Percentiles rank a stretch among this genome's conserved stretches.
phyloP scores from a whole-genome alignment of 148 eudicot species.

The Rhododendron mucronatum region DNA sequence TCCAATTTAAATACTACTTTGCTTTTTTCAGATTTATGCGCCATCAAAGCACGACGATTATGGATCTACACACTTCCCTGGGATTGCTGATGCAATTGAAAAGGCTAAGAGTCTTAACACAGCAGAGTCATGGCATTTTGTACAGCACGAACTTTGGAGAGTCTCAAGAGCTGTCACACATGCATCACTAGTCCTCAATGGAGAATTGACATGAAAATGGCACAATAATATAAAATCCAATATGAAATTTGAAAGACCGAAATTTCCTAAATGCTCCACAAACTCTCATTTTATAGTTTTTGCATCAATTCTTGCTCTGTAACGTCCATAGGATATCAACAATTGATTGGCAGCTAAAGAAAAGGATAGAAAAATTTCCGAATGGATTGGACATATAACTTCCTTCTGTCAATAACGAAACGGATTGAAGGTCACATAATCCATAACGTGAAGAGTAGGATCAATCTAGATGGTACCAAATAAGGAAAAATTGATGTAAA shows the following conservation, averaged over 20 bases:
- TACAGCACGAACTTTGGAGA: slow-evolving; percentile 55
- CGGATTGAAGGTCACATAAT: background rate
- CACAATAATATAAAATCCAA: background rate
- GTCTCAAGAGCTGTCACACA: slow-evolving; percentile 51
- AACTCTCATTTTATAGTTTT: background rate
- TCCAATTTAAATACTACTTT: background rate
- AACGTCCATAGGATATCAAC: background rate
- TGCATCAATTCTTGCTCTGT: background rate
- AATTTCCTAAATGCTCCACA: background rate
- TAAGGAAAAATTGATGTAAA: background rate
- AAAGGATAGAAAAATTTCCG: background rate
- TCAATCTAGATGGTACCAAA: background rate
- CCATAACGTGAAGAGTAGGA: background rate
- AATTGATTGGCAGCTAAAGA: background rate
- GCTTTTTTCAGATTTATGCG: slow-evolving; percentile 42
- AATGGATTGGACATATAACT: background rate
- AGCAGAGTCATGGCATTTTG: slow-evolving; percentile 36
- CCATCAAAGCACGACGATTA: slow-evolving; percentile 56
- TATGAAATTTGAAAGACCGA: background rate
- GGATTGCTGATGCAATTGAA: slow-evolving; percentile 48
- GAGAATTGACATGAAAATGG: slow-evolving; percentile 34
- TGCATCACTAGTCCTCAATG: slow-evolving; percentile 45
- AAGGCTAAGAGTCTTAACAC: slow-evolving; percentile 28
- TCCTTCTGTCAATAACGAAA: background rate
- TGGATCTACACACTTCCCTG: slow-evolving; percentile 55